phyloP scores from a whole-genome alignment of 2,329 filamentous ascomycete genomes.

The Diaporthe helianthi region DNA sequence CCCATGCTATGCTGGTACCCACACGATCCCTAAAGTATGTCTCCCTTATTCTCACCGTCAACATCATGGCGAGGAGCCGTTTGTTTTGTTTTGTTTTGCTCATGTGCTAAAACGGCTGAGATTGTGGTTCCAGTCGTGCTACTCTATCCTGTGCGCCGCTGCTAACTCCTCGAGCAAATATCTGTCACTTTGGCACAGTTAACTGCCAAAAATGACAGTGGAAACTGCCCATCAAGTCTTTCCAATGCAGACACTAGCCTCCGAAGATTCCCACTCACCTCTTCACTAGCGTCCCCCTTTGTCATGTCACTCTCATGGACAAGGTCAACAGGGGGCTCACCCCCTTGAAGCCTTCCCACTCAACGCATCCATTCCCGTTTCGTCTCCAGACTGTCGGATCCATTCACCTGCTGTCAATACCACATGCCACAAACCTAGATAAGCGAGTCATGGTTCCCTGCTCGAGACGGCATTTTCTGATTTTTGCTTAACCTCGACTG shows the following conservation, averaged over 20 bases:
- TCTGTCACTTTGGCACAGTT: not conserved
- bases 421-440: slow-evolving; percentile 33
- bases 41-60: not conserved
- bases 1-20: not conserved
- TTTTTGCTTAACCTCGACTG: slow-evolving; percentile 24
- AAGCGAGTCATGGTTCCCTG: slow-evolving; percentile 33
- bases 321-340: slow-evolving; percentile 18
- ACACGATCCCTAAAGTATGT: not conserved
- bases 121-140: not conserved
- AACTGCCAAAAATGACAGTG: not conserved
- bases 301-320: slow-evolving; percentile 33
- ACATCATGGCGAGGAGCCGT: not conserved
- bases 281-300: slow-evolving; percentile 34
- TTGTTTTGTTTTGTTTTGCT: not conserved
- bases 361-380: slow-evolving; percentile 29
- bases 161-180: not conserved
- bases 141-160: not conserved
- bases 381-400: slow-evolving; percentile 37
- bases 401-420: slow-evolving; percentile 28
- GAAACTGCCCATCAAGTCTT: not conserved
- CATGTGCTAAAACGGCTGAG: slow-evolving; percentile 5
- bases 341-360: slow-evolving; percentile 28
- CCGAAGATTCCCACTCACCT: slow-evolving; percentile 20
- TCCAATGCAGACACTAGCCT: slow-evolving; percentile 5
- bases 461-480: slow-evolving; percentile 13